phyloP scores from a whole-genome alignment of 2,329 filamentous ascomycete species.

The Apiospora rasikravindrae region DNA sequence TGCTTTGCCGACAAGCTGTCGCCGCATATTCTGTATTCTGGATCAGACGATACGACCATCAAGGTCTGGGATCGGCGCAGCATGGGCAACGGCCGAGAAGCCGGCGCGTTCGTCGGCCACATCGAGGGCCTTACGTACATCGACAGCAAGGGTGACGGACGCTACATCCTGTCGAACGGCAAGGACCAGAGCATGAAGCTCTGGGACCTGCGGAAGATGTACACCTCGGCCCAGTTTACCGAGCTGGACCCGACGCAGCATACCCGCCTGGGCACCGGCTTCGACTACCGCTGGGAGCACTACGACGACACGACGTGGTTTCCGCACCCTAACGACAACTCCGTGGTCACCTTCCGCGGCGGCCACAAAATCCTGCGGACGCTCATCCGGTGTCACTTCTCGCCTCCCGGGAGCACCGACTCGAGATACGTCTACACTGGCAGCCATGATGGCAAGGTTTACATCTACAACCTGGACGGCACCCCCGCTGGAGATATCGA shows the following conservation, averaged over 20 bases:
- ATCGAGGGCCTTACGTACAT: constrained; percentile 71
- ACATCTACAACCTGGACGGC: constrained; percentile 92
- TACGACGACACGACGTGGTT: constrained; percentile 72
- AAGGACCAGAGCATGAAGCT: constrained; percentile 98
- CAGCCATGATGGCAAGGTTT: constrained; percentile 86
- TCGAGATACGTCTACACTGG: constrained; percentile 93
- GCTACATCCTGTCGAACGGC: constrained; percentile 89
- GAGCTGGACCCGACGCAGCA: constrained; percentile 60
- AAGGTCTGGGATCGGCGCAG: constrained; percentile 96
- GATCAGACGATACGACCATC: constrained; percentile 90
- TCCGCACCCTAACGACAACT: constrained; percentile 84
- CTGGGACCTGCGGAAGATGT: constrained; percentile 92
- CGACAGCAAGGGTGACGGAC: constrained; percentile 72
- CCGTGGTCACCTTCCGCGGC: constrained; percentile 89
- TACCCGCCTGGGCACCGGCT: constrained; percentile 57
- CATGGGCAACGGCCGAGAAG: constrained; percentile 81
- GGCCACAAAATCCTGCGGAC: constrained; percentile 90
- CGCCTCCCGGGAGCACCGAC: constrained; percentile 82
- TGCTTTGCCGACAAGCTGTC: constrained; percentile 90
- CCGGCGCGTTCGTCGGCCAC: constrained; percentile 70
- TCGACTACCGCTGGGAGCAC: constrained; percentile 75
- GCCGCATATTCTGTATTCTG: constrained; percentile 94
- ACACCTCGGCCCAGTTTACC: constrained; percentile 70
- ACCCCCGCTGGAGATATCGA: constrained; percentile 80
- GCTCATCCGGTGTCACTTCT: constrained; percentile 94